Evolutionary conservation across 805 yeast genomes (phyloP), one percentile per base, ranked within the genome.

Genomic region (Kockiozyma suomiensis): DNA sequence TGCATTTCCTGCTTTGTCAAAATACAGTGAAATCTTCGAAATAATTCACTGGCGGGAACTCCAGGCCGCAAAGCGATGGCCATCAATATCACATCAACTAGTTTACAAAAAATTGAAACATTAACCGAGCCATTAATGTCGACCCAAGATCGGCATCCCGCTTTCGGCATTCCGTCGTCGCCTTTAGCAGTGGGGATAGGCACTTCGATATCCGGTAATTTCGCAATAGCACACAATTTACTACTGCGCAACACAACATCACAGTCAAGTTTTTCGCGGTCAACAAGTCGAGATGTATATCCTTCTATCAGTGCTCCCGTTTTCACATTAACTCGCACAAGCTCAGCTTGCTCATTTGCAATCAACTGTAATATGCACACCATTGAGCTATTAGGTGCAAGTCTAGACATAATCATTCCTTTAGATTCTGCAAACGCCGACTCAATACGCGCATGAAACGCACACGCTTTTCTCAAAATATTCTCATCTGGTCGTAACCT

Each of bases 251-350:
- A 70, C 23, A 82, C 78, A 25, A 85, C 83, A 69, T 83, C 96
- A 70, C 85, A 86, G 68, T 81, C 90, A 50, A 82, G 79, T 70
- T 79, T 85, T 43, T 79, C 83, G 64, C 86, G 82, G 62, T 89
- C 96, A 42, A 88, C 81, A 19, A 83, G 77, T 62, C 97, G 80
- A 0, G 97, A 87, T 41, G 86, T 87, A 70, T 91, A 92, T 12
- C 89, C 86, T 37, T 79, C 77, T 53, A 82, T 78, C n/a, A 80
- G 70, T 21, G 61, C 56, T 6, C 71, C 71, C 4, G 59, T 78
- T 8, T 79, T 73, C 54, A 81, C 80, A 66, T 88, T 89, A 23
- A 88, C 78, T 47, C 86, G 77, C 3, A 79, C 78, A 2, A 86
- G 63, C 8, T 73, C 70, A 3, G 85, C 64, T 15, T 72, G 70